Percentiles rank a stretch among this genome's conserved stretches.
phyloP scores from a whole-genome alignment of 2,329 filamentous ascomycete genomes.

The Trichoderma asperellum region DNA sequence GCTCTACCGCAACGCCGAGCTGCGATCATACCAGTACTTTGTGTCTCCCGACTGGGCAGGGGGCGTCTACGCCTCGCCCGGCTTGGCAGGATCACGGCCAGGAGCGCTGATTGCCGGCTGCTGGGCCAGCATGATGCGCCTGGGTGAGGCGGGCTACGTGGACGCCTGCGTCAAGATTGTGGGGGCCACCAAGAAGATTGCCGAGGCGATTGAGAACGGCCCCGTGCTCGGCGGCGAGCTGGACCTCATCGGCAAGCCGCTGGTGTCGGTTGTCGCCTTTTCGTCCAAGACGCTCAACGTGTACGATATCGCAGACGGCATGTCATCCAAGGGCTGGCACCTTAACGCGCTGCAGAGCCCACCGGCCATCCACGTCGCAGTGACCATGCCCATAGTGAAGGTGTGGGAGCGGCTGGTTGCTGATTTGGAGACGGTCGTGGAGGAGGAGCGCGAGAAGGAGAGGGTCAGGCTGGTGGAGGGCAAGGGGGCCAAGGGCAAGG shows the following conservation, averaged over 20 bases:
- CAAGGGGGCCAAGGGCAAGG: conserved; percentile 66
- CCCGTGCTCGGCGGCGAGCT: conserved; percentile 73
- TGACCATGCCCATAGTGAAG: conserved; percentile 82
- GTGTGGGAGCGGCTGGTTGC: conserved; percentile 77
- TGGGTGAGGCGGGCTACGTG: conserved; percentile 87
- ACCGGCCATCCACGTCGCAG: conserved; percentile 89
- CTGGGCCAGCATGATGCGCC: conserved; percentile 88
- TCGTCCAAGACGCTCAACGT: conserved; percentile 81
- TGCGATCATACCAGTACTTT: conserved; percentile 94
- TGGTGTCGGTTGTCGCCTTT: conserved; percentile 91
- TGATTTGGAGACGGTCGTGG: conserved; percentile 70
- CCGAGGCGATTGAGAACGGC: conserved; percentile 70
- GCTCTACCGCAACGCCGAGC: conserved; percentile 78
- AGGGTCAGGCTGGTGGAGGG: conserved; percentile 71
- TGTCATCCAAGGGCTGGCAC: conserved; percentile 88
- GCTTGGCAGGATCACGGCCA: conserved; percentile 87
- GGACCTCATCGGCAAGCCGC: conserved; percentile 78
- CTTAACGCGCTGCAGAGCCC: conserved; percentile 92
- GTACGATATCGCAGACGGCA: conserved; percentile 91
- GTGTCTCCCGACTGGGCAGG: conserved; percentile 93
- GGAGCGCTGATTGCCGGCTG: conserved; percentile 94
- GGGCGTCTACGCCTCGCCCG: conserved; percentile 92
- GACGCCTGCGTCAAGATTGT: conserved; percentile 87
- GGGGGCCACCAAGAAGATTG: conserved; percentile 81
- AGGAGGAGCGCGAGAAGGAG: conserved; percentile 81